Conservation (phyloP, 306 rosid species). For the Rubus idaeus region DNA sequence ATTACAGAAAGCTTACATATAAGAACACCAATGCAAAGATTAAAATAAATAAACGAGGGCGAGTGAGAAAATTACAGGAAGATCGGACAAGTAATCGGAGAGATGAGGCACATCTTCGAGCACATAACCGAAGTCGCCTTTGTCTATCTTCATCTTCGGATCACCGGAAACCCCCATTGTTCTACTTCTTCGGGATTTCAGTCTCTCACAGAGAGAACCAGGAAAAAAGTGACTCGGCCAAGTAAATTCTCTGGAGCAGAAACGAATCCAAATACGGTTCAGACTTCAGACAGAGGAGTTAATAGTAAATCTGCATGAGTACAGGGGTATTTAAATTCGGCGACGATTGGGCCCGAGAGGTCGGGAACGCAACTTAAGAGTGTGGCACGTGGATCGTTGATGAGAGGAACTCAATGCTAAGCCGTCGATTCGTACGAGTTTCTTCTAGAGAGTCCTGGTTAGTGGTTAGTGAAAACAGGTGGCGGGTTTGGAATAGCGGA, state of each 20-base stretch:
- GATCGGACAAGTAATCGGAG: slow-evolving; percentile 39
- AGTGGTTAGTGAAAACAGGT: slow-evolving; percentile 5
- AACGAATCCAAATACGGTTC: not conserved
- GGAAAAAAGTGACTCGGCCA: not conserved
- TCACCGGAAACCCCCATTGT: slow-evolving; percentile 12
- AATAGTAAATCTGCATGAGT: not conserved
- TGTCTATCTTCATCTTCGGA: slow-evolving; percentile 28
- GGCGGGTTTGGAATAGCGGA: slow-evolving; percentile 5
- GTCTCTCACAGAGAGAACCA: not conserved
- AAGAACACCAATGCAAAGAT: not conserved
- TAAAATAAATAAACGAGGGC: not conserved
- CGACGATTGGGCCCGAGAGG: not conserved
- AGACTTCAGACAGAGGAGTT: not conserved
- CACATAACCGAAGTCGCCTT: slow-evolving; percentile 41
- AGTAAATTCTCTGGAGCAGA: not conserved
- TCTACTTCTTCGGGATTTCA: not conserved
- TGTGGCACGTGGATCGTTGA: not conserved
- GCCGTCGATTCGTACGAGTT: no score
- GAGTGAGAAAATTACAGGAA: slow-evolving; percentile 26
- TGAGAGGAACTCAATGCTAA: no score
- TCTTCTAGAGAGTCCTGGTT: not conserved
- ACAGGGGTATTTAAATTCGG: slow-evolving; percentile 1
- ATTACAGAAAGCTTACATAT: not conserved
- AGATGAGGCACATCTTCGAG: slow-evolving; percentile 56
- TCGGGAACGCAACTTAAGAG: not conserved